These are phyloP conservation scores for Saccharomyces kudriavzevii DNA, from an alignment of 805 yeast species.

Conservation along the genomic window DNA sequence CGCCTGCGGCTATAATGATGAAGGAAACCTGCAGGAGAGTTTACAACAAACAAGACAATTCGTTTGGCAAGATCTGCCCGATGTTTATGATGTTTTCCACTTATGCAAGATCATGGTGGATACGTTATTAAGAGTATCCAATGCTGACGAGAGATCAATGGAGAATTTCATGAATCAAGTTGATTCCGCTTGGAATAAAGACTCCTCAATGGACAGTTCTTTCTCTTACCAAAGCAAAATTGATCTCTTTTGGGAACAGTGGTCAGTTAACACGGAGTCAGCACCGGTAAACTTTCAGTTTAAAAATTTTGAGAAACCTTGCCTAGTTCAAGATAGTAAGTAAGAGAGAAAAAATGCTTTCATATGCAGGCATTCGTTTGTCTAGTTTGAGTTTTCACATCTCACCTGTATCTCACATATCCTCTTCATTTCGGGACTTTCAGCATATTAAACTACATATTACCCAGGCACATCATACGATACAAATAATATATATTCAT, in stretches of 20 bases:
- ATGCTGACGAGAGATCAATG: constrained; percentile 9
- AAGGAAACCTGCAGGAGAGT: constrained; percentile 2
- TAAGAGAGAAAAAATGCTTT: neutral
- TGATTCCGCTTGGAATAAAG: constrained; percentile 8
- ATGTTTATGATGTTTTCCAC: constrained; percentile 7
- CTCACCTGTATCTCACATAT: neutral
- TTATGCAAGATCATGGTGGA: constrained; percentile 12
- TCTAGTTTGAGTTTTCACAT: neutral
- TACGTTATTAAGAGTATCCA: constrained; percentile 6
- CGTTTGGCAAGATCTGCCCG: constrained; percentile 13
- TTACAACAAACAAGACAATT: constrained; percentile 9
- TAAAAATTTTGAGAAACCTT: neutral
- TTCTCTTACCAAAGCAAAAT: neutral
- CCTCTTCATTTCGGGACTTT: neutral
- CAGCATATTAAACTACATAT: neutral
- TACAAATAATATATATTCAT: neutral
- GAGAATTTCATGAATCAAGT: constrained; percentile 4
- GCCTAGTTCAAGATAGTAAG: neutral
- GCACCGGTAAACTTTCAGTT: neutral
- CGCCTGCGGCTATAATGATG: constrained; percentile 5
- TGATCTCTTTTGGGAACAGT: neutral
- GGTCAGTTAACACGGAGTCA: neutral
- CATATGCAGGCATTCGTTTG: neutral
- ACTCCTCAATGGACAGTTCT: neutral
- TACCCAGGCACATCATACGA: neutral